Evolutionary conservation across 2,329 filamentous ascomycete genomes (phyloP).

Genomic region (Talaromyces funiculosus): DNA sequence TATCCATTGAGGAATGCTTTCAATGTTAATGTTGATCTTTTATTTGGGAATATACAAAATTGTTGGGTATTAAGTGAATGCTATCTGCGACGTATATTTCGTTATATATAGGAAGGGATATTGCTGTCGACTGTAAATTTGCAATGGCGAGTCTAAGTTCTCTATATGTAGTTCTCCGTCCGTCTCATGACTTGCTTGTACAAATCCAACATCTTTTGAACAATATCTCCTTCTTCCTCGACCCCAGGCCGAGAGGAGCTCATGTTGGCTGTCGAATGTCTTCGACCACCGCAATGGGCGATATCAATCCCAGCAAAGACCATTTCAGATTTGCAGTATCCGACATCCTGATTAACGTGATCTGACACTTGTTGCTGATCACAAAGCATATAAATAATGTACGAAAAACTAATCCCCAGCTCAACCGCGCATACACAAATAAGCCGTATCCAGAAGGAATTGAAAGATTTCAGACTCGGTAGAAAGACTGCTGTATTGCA

Average conservation of each 20-base stretch:
- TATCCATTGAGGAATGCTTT: background rate
- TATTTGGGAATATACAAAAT: background rate
- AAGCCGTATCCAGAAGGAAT: slow-evolving; percentile 12
- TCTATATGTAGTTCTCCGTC: background rate
- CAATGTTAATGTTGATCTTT: no score
- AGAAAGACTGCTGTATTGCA: slow-evolving; percentile 10
- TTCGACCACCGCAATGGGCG: background rate
- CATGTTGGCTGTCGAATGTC: background rate
- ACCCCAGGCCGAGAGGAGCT: background rate
- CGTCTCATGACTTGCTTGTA: background rate
- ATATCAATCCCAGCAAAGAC: background rate
- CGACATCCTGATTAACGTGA: background rate
- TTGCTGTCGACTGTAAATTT: background rate
- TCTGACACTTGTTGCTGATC: background rate
- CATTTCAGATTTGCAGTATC: background rate
- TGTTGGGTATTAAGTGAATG: background rate
- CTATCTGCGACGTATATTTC: background rate
- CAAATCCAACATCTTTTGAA: background rate
- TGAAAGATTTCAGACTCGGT: slow-evolving; percentile 12
- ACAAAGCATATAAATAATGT: slow-evolving; percentile 4
- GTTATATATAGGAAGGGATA: background rate
- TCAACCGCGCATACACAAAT: slow-evolving; percentile 12
- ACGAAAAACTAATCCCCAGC: background rate
- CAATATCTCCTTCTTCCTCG: background rate
- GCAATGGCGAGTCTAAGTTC: background rate